A percentile compares a stretch with the other conserved stretches of the same genome.
Conservation (phyloP, 306 rosid genomes). For the Trichosanthes truncata region DNA sequence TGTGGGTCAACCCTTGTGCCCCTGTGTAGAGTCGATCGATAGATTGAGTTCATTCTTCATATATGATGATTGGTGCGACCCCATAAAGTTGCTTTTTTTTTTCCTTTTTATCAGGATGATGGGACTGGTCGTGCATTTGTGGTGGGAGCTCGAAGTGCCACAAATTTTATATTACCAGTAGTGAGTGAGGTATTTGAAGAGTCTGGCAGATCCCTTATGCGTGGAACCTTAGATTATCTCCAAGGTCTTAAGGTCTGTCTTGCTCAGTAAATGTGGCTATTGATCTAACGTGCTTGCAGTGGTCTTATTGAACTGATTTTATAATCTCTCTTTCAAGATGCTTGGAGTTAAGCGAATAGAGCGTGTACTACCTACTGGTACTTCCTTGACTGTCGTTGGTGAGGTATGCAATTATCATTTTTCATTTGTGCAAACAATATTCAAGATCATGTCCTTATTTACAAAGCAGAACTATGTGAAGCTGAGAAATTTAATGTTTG, state of each 20-base stretch:
- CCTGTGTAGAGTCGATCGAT: not conserved
- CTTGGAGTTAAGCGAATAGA: conserved; percentile 96
- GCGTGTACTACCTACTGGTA: conserved; percentile 85
- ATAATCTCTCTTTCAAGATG: conserved; percentile 43
- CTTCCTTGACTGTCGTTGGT: conserved; percentile 93
- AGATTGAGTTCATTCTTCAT: not conserved
- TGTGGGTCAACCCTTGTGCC: not conserved
- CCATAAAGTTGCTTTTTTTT: not conserved
- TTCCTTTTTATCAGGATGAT: conserved; percentile 49
- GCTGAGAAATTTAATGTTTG: not conserved
- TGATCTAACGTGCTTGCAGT: conserved; percentile 1
- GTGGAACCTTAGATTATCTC: conserved; percentile 95
- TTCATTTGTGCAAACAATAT: not conserved
- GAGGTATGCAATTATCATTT: conserved; percentile 50
- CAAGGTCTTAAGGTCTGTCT: conserved; percentile 88
- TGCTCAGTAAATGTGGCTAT: conserved; percentile 5
- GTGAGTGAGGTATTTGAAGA: conserved; percentile 91
- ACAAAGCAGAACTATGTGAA: not conserved
- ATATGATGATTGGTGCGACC: not conserved
- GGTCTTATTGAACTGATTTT: not conserved
- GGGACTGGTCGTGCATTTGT: conserved; percentile 71
- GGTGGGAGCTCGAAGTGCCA: conserved; percentile 86
- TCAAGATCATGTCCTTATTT: not conserved
- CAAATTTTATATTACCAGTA: conserved; percentile 77
- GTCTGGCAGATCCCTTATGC: conserved; percentile 90